These are phyloP conservation scores for Lachnellula arida DNA, from an alignment of 2,329 filamentous ascomycete genomes.

Conservation along the genomic window DNA sequence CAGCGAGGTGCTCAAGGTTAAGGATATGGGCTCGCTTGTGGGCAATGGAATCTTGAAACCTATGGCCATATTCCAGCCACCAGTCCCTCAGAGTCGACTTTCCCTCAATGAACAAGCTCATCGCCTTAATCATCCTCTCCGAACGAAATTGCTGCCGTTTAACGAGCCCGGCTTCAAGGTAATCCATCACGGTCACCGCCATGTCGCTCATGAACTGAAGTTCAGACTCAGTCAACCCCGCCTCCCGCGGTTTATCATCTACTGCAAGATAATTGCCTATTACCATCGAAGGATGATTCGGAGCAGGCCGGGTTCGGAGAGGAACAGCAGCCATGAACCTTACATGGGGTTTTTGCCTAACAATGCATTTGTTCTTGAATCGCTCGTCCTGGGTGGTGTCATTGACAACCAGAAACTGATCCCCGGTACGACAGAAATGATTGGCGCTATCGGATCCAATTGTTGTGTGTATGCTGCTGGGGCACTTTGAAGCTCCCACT, in stretches of 20 bases:
- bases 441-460: conserved; percentile 16
- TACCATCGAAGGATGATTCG: conserved; percentile 39
- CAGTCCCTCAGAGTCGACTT: conserved; percentile 36
- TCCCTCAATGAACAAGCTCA: conserved; percentile 51
- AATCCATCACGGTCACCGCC: conserved; percentile 52
- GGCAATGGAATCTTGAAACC: conserved; percentile 13
- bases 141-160: conserved; percentile 48
- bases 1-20: conserved; percentile 20
- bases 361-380: conserved; percentile 35
- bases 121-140: conserved; percentile 49
- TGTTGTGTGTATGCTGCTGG: conserved; percentile 2
- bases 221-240: conserved; percentile 43
- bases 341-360: conserved; percentile 32
- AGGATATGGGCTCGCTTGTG: conserved; percentile 7
- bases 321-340: conserved; percentile 57
- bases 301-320: conserved; percentile 46
- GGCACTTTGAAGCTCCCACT: conserved; percentile 15
- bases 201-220: conserved; percentile 53
- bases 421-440: conserved; percentile 16
- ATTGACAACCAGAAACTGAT: conserved; percentile 30
- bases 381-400: conserved; percentile 37
- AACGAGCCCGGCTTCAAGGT: conserved; percentile 52
- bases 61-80: conserved; percentile 27
- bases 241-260: conserved; percentile 49
- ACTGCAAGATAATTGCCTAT: conserved; percentile 58